These are phyloP conservation scores for Pseudocohnilembus persalinus DNA, from an alignment of 169 alveolate species.

Conservation along the genomic window DNA sequence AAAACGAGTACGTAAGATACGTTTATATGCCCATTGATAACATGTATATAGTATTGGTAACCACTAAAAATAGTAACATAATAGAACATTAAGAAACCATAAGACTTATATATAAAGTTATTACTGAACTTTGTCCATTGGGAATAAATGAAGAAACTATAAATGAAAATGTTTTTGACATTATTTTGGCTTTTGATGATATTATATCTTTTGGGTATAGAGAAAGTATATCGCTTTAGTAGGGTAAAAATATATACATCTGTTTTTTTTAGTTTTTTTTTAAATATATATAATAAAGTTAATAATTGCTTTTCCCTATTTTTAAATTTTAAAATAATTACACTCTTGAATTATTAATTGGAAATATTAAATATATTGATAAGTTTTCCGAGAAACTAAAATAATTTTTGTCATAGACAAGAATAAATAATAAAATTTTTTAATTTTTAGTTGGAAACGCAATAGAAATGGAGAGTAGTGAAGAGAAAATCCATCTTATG, in stretches of 20 bases:
- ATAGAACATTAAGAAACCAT: conserved; percentile 78
- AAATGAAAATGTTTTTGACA: conserved; percentile 68
- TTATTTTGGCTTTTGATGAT: conserved; percentile 75
- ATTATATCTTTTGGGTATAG: conserved; percentile 71
- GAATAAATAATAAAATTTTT: too few relatives aligned
- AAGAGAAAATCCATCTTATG: conserved; percentile 65
- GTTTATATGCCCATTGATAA: conserved; percentile 76
- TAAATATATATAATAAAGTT: too few relatives aligned
- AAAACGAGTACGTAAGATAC: conserved; percentile 68
- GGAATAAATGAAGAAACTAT: conserved; percentile 64
- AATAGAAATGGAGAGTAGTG: conserved; percentile 75
- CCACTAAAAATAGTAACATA: conserved; percentile 72
- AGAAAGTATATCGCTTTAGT: conserved; percentile 64
- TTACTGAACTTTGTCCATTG: conserved; percentile 54
- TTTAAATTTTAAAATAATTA: too few relatives aligned
- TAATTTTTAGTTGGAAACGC: conserved; percentile 46
- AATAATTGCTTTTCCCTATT: too few relatives aligned
- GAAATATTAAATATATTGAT: background rate
- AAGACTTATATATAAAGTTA: conserved; percentile 61
- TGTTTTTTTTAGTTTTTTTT: too few relatives aligned
- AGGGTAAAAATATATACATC: conserved; percentile 3
- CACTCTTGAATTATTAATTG: too few relatives aligned
- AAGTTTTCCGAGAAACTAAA: too few relatives aligned
- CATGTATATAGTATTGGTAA: conserved; percentile 66
- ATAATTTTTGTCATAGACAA: too few relatives aligned